Evolutionary conservation across 257 asterid genomes (phyloP).

Genomic region (Fraxinus pennsylvanica): DNA sequence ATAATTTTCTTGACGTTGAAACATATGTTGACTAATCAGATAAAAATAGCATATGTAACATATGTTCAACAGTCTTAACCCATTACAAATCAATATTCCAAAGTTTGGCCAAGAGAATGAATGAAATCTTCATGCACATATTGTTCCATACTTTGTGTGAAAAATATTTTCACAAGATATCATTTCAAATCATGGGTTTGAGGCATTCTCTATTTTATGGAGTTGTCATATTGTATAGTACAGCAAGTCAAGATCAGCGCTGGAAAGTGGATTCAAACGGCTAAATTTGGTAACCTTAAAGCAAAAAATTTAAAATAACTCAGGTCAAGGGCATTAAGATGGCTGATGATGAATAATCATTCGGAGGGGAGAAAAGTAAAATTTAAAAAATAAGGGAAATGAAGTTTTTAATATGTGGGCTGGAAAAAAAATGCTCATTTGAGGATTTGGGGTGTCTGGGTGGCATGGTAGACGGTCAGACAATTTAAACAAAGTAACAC

Average conservation of each 20-base stretch:
- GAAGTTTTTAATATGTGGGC: neutral
- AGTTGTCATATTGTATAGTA: neutral
- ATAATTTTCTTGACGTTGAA: neutral
- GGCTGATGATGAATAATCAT: neutral
- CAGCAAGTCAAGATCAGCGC: too few relatives aligned
- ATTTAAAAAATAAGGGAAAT: neutral
- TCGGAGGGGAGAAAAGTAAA: neutral
- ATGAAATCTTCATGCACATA: neutral
- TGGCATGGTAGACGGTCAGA: neutral
- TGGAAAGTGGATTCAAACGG: too few relatives aligned
- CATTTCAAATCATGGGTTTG: neutral
- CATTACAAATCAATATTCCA: neutral
- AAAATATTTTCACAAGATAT: neutral
- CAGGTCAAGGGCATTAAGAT: neutral
- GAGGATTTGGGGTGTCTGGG: neutral
- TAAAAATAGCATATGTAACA: neutral
- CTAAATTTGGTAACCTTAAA: neutral
- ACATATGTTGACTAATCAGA: neutral
- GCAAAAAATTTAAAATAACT: neutral
- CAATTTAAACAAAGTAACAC: too few relatives aligned
- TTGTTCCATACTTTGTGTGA: too few relatives aligned
- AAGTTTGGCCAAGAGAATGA: constrained; percentile 1
- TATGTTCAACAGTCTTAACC: neutral
- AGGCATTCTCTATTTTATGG: neutral
- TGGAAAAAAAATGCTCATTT: neutral